A percentile compares a stretch with the other conserved stretches of the same genome.
Conservation (phyloP, 139 green algal species). For the Eudorina sp. region DNA sequence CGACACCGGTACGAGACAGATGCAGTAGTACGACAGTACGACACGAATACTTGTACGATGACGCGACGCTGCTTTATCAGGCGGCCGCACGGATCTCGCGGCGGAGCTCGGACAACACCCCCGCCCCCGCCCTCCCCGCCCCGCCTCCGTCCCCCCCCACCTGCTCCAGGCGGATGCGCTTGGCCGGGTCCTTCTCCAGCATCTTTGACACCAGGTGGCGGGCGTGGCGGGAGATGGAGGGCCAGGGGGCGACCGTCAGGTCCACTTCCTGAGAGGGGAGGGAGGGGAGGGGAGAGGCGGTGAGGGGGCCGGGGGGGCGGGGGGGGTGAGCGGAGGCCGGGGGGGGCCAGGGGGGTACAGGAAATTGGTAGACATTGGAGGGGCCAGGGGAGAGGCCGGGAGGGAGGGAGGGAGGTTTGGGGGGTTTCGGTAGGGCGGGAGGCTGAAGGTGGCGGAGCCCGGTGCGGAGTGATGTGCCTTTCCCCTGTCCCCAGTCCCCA, state of each 20-base stretch:
- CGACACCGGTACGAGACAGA: no score
- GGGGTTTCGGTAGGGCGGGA: no score
- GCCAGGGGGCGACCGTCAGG: conserved; percentile 7
- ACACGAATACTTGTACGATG: no score
- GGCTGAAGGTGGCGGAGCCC: no score
- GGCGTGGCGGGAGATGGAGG: conserved; percentile 27
- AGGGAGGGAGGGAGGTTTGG: not conserved
- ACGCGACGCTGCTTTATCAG: no score
- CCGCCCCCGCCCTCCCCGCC: not conserved
- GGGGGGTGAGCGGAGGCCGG: not conserved
- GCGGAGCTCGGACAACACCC: no score
- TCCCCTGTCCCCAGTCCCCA: no score
- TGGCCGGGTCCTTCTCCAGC: conserved; percentile 27
- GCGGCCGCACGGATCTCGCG: no score
- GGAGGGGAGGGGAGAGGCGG: not conserved
- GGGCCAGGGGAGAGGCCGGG: not conserved
- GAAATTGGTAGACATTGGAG: not conserved
- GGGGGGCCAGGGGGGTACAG: not conserved
- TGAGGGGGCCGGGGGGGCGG: not conserved
- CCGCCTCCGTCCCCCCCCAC: not conserved
- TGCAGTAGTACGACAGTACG: no score
- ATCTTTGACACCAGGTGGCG: conserved; percentile 36
- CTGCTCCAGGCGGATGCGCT: conserved; percentile 1
- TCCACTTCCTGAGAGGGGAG: not conserved
- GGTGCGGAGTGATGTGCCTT: no score